Conservation (phyloP, 352 stramenopile species). For the Phytophthora kernoviae region DNA sequence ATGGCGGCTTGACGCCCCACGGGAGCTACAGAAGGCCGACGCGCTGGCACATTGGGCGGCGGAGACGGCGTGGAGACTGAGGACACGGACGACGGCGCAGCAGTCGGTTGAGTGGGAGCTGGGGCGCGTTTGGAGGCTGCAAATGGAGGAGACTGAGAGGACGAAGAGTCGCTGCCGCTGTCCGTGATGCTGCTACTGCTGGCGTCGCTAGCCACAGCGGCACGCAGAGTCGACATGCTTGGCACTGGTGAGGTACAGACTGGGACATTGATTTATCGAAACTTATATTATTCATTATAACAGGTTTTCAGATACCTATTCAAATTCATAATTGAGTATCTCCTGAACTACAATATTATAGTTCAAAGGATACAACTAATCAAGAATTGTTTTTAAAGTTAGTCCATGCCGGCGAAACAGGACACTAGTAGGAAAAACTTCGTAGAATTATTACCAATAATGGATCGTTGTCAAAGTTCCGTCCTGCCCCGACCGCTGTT, state of each 20-base stretch:
- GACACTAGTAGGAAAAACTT: too few species aligned
- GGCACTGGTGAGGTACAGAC: neutral
- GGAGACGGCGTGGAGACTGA: conserved; percentile 27
- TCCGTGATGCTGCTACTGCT: conserved; percentile 41
- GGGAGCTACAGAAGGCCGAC: conserved; percentile 34
- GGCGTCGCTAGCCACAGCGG: conserved; percentile 20
- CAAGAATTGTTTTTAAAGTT: too few species aligned
- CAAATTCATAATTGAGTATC: too few species aligned
- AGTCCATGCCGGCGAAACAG: too few species aligned
- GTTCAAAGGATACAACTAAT: too few species aligned
- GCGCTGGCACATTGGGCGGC: conserved; percentile 28
- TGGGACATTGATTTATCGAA: too few species aligned
- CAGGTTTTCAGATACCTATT: too few species aligned
- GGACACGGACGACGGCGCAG: conserved; percentile 5
- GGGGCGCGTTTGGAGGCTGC: conserved; percentile 18
- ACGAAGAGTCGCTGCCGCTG: conserved; percentile 33
- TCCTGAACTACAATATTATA: too few species aligned
- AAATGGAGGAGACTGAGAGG: conserved; percentile 31
- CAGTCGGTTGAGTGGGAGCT: neutral
- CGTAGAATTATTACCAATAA: too few species aligned
- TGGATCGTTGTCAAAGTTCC: too few species aligned
- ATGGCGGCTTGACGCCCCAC: conserved; percentile 48
- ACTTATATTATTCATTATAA: too few species aligned
- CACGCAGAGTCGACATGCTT: conserved; percentile 24
- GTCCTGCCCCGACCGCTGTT: too few species aligned